These are phyloP conservation scores for Zygoascus meyerae DNA, from an alignment of 1,139 yeast species.

Conservation along the genomic window DNA sequence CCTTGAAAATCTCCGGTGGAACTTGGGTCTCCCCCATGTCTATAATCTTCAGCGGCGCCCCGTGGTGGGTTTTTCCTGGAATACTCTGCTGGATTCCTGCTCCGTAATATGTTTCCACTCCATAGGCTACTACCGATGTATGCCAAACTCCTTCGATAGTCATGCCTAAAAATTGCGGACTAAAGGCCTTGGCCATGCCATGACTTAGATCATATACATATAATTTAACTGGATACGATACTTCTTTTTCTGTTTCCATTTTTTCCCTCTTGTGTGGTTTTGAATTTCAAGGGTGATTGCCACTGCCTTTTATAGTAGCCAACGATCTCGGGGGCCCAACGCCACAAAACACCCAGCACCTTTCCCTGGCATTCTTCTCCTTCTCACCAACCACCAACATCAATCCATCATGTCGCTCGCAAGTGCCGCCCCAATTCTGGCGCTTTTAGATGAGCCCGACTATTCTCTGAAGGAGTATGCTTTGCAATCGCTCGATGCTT, in stretches of 20 bases:
- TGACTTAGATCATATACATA: constrained; percentile 61
- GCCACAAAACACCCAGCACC: too few relatives aligned
- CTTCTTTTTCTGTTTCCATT: not conserved
- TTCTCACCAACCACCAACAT: not conserved
- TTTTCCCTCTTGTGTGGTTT: constrained; percentile 1
- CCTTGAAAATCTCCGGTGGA: constrained; percentile 47
- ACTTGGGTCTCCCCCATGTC: constrained; percentile 52
- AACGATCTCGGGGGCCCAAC: too few relatives aligned
- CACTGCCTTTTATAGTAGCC: not conserved
- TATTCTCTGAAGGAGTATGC: constrained; percentile 76
- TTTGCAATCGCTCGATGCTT: constrained; percentile 67
- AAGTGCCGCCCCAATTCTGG: constrained; percentile 40
- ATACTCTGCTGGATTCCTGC: constrained; percentile 48
- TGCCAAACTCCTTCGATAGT: constrained; percentile 61
- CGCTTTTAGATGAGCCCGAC: constrained; percentile 80
- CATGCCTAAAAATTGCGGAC: constrained; percentile 31
- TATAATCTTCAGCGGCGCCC: constrained; percentile 48
- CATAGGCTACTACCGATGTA: constrained; percentile 54
- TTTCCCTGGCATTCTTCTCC: not conserved
- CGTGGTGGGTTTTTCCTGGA: constrained; percentile 58
- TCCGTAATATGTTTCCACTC: constrained; percentile 54
- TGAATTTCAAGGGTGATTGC: not conserved
- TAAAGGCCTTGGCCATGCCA: constrained; percentile 37
- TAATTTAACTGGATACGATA: constrained; percentile 40
- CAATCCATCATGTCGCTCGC: constrained; percentile 7